A percentile compares a stretch with the other conserved stretches of the same genome.
These are phyloP conservation scores for Diversispora epigaea DNA, from an alignment of 192 early-diverging fungal genomes.

Conservation along the genomic window DNA sequence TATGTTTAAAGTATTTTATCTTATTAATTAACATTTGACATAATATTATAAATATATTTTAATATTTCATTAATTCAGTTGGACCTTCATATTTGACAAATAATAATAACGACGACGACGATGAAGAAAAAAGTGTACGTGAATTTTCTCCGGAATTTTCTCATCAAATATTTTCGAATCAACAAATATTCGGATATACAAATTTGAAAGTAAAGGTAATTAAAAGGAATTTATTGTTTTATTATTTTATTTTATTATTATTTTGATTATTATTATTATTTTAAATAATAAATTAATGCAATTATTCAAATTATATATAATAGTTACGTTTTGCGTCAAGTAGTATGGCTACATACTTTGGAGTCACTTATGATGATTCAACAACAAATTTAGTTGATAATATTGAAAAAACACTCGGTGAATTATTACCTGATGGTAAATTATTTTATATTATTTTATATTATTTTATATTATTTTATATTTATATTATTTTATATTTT, in stretches of 20 bases:
- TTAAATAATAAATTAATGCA: background rate
- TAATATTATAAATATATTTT: background rate
- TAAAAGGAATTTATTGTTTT: background rate
- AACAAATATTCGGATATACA: conserved; percentile 89
- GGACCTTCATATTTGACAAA: background rate
- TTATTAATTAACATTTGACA: background rate
- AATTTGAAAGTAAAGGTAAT: conserved; percentile 64
- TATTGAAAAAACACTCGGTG: conserved; percentile 55
- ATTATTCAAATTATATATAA: background rate
- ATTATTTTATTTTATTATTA: background rate
- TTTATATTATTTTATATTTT: background rate
- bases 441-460: conserved; percentile 9
- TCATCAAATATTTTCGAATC: conserved; percentile 87
- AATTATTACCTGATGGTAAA: conserved; percentile 59
- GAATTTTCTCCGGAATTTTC: conserved; percentile 69
- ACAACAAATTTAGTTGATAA: conserved; percentile 58
- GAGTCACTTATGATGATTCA: conserved; percentile 57
- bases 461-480: conserved; percentile 5
- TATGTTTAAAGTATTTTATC: background rate
- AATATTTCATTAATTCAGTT: background rate
- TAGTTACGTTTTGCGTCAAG: conserved; percentile 80
- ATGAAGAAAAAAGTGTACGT: background rate
- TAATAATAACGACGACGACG: background rate
- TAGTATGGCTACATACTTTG: conserved; percentile 73
- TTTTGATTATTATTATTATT: background rate